phyloP scores from a whole-genome alignment of 257 asterid species.

The Scutellaria baicalensis region DNA sequence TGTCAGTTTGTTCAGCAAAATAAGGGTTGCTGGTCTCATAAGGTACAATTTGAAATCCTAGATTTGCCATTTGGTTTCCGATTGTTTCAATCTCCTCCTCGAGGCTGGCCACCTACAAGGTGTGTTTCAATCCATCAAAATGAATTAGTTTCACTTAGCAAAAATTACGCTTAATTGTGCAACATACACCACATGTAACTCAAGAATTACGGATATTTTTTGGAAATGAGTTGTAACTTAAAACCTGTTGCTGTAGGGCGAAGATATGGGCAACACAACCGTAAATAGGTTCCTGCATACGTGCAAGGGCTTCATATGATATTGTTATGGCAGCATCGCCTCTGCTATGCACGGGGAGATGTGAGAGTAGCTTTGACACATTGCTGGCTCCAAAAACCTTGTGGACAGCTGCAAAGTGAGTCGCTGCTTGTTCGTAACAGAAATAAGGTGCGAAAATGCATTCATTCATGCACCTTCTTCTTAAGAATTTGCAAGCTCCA shows the following conservation, averaged over 20 bases:
- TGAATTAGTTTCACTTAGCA: neutral
- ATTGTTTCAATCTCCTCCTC: slow-evolving; percentile 52
- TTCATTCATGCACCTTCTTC: slow-evolving; percentile 55
- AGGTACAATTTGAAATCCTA: slow-evolving; percentile 7
- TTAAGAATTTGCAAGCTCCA: slow-evolving; percentile 73
- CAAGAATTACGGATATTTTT: neutral
- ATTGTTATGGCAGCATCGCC: slow-evolving; percentile 52
- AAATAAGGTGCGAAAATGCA: slow-evolving; percentile 71
- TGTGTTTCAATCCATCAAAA: neutral
- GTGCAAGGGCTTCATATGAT: slow-evolving; percentile 61
- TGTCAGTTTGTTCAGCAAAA: slow-evolving; percentile 6
- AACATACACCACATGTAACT: neutral
- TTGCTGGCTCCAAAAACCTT: slow-evolving; percentile 77
- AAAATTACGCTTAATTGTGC: neutral
- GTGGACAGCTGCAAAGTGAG: slow-evolving; percentile 61
- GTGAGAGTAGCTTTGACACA: slow-evolving; percentile 49
- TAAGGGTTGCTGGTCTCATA: neutral
- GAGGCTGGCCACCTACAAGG: slow-evolving; percentile 54
- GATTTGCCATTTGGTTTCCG: slow-evolving; percentile 40
- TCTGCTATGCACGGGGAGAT: slow-evolving; percentile 41
- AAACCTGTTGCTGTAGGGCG: slow-evolving; percentile 63
- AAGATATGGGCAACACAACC: slow-evolving; percentile 64
- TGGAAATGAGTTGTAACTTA: neutral
- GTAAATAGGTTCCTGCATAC: slow-evolving; percentile 65
- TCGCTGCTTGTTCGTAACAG: slow-evolving; percentile 45